A percentile compares a stretch with the other conserved stretches of the same genome.
Conservation (phyloP, 257 asterid species). For the Solanum dulcamara region DNA sequence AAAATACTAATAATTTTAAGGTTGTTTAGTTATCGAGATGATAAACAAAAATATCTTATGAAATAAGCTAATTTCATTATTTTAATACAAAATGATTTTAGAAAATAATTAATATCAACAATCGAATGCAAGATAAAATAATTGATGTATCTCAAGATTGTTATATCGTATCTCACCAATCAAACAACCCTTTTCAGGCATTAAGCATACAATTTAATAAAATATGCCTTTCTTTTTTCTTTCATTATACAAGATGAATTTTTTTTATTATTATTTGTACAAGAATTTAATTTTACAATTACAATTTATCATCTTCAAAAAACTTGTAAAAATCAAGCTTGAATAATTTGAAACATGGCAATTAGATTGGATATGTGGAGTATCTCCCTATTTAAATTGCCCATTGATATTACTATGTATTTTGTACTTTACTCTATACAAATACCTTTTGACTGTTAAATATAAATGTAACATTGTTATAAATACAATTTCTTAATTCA, state of each 20-base stretch:
- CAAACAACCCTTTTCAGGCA: not conserved
- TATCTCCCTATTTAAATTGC: not conserved
- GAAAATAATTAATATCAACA: not conserved
- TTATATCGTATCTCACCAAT: not conserved
- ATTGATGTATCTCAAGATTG: not conserved
- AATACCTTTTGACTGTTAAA: not conserved
- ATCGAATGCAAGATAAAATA: not conserved
- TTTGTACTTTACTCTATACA: not conserved
- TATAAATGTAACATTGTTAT: fast-evolving
- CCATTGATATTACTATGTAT: not conserved
- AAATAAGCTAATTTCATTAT: not conserved
- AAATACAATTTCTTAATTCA: not conserved
- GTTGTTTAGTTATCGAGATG: not conserved
- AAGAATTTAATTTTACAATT: not conserved
- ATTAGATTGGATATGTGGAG: not conserved
- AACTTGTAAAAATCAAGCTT: not conserved
- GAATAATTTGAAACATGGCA: not conserved
- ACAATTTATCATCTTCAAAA: not conserved
- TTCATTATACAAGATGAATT: not conserved
- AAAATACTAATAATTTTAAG: not conserved
- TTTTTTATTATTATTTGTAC: too few relatives aligned
- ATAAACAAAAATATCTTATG: not conserved
- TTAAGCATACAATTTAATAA: not conserved
- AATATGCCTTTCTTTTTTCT: not conserved
- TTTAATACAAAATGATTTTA: not conserved